Conservation (phyloP, 2,329 filamentous ascomycete species). For the Ophiobolus disseminans region DNA sequence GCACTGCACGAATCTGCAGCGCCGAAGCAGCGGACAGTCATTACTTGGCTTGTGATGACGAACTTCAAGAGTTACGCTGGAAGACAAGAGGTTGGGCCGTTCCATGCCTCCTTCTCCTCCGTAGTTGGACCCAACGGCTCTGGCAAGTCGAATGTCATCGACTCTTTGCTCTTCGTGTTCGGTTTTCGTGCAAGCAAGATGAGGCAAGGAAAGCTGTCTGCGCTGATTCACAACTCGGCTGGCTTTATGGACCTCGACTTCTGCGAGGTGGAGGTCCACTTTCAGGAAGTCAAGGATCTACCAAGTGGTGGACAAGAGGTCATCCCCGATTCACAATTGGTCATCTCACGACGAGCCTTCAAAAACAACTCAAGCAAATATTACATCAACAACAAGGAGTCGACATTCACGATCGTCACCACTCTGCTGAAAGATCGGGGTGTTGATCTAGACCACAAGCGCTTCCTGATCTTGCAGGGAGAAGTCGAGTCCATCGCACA, state of each 20-base stretch:
- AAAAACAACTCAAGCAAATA: slow-evolving; percentile 99
- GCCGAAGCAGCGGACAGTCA: slow-evolving; percentile 87
- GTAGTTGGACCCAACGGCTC: slow-evolving; percentile 98
- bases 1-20: slow-evolving; percentile 75
- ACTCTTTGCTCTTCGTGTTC: slow-evolving; percentile 97
- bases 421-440: slow-evolving; percentile 85
- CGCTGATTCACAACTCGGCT: slow-evolving; percentile 95
- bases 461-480: slow-evolving; percentile 95
- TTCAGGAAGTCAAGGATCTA: slow-evolving; percentile 91
- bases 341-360: slow-evolving; percentile 92
- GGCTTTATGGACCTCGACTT: slow-evolving; percentile 82
- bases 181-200: slow-evolving; percentile 99
- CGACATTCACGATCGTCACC: slow-evolving; percentile 91
- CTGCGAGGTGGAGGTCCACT: slow-evolving; percentile 96
- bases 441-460: slow-evolving; percentile 96
- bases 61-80: slow-evolving; percentile 99
- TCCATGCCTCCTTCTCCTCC: slow-evolving; percentile 96
- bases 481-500: slow-evolving; percentile 99
- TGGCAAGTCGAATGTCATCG: slow-evolving; percentile 98
- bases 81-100: slow-evolving; percentile 91
- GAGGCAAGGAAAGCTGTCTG: slow-evolving; percentile 97
- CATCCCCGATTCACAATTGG: slow-evolving; percentile 81
- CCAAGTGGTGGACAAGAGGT: slow-evolving; percentile 76
- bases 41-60: slow-evolving; percentile 87
- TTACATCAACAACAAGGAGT: slow-evolving; percentile 89